Evolutionary conservation across 2,329 filamentous ascomycete species (phyloP).

Genomic region (Gaeumannomyces tritici): DNA sequence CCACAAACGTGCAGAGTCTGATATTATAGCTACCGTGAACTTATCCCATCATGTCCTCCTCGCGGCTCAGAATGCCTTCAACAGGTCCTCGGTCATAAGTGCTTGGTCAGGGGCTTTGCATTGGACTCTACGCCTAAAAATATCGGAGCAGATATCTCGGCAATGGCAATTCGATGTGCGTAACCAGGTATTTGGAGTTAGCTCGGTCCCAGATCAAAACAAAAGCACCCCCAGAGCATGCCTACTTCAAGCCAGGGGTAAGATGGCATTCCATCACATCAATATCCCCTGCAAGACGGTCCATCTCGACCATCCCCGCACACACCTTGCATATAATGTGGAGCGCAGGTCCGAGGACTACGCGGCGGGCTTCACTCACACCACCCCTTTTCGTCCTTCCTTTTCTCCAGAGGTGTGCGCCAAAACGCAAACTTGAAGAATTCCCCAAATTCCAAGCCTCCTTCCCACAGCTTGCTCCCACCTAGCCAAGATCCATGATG

Average conservation of each 20-base stretch:
- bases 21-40: not conserved
- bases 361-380: not conserved
- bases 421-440: not conserved
- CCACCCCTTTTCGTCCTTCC: not conserved
- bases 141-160: not conserved
- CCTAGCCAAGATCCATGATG: not conserved
- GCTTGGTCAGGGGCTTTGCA: not conserved
- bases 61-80: not conserved
- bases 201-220: not conserved
- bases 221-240: not conserved
- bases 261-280: not conserved
- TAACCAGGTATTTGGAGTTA: too few species aligned
- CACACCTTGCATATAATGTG: not conserved
- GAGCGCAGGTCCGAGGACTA: not conserved
- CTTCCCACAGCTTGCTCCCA: not conserved
- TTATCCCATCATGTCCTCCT: not conserved
- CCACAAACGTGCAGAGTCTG: not conserved
- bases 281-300: not conserved
- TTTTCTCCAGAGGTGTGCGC: not conserved
- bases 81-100: not conserved
- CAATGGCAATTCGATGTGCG: too few species aligned
- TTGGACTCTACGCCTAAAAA: not conserved
- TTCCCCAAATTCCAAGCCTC: not conserved
- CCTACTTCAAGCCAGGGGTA: too few species aligned
- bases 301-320: not conserved